phyloP scores from a whole-genome alignment of 257 asterid genomes.

The Knoxia roxburghii region DNA sequence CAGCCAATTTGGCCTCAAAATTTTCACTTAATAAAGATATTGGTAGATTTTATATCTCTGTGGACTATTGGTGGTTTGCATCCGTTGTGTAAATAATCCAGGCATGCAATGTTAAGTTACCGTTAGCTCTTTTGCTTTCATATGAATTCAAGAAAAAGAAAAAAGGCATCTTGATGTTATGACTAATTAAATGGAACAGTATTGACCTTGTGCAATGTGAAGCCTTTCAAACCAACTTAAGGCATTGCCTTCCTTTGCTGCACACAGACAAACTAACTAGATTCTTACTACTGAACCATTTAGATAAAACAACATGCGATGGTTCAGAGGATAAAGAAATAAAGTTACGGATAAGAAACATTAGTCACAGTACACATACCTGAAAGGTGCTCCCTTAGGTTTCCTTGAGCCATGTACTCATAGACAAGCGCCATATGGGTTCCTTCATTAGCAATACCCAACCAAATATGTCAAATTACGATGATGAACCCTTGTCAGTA shows the following conservation, averaged over 20 bases:
- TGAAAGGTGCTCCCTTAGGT: constrained; percentile 27
- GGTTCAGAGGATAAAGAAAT: not conserved
- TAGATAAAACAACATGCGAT: too few relatives aligned
- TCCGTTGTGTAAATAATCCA: constrained; percentile 42
- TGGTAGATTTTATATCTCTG: constrained; percentile 39
- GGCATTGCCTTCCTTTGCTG: not conserved
- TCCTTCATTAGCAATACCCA: constrained; percentile 41
- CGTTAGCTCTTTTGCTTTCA: not conserved
- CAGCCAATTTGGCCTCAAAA: constrained; percentile 32
- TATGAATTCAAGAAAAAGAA: too few relatives aligned
- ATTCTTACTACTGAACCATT: too few relatives aligned
- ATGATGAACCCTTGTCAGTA: constrained; percentile 41
- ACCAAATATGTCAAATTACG: constrained; percentile 29
- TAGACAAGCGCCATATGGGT: constrained; percentile 32
- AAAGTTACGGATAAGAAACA: not conserved
- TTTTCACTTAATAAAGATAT: constrained; percentile 26
- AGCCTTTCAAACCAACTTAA: constrained; percentile 41
- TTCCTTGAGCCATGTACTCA: constrained; percentile 43
- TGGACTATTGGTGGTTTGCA: constrained; percentile 41
- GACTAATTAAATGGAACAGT: too few relatives aligned
- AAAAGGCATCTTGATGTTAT: not conserved
- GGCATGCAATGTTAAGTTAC: constrained; percentile 19
- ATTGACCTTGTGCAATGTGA: constrained; percentile 27
- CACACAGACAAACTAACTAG: not conserved
- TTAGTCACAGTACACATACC: constrained; percentile 16